These are phyloP conservation scores for Picea abies DNA, from an alignment of 83 land plant species.

Conservation along the genomic window DNA sequence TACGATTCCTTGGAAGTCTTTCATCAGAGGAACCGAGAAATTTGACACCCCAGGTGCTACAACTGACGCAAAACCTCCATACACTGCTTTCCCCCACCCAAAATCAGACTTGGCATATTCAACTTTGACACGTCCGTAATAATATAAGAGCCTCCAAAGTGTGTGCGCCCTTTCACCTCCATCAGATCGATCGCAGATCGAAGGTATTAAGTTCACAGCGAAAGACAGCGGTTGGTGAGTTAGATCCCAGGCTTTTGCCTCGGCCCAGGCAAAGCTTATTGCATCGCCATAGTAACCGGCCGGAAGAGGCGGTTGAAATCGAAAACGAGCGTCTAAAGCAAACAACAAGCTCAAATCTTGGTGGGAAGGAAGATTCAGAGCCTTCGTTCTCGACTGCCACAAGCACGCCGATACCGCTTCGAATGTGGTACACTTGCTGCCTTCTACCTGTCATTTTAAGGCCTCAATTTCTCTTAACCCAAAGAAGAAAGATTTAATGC, in stretches of 20 bases:
- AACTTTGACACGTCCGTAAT: conserved; percentile 3
- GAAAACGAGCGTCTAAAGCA: no score
- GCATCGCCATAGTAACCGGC: no score
- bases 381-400: no score
- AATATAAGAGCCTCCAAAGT: neutral
- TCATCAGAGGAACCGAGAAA: no score
- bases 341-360: no score
- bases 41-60: no score
- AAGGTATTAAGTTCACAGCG: conserved; percentile 15
- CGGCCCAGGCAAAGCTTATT: conserved; percentile 5
- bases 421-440: neutral
- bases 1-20: no score
- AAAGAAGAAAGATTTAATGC: no score
- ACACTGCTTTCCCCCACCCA: neutral
- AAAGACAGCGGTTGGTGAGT: conserved; percentile 3
- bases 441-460: neutral
- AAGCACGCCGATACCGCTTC: no score
- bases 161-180: no score
- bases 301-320: neutral
- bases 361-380: no score
- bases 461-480: neutral
- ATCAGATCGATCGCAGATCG: neutral
- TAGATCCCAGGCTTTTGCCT: conserved; percentile 11
- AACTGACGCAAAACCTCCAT: conserved; percentile 1
- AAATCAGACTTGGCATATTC: neutral